phyloP scores from a whole-genome alignment of 768 basidiomycete species.

The Pleurotus sapidus region DNA sequence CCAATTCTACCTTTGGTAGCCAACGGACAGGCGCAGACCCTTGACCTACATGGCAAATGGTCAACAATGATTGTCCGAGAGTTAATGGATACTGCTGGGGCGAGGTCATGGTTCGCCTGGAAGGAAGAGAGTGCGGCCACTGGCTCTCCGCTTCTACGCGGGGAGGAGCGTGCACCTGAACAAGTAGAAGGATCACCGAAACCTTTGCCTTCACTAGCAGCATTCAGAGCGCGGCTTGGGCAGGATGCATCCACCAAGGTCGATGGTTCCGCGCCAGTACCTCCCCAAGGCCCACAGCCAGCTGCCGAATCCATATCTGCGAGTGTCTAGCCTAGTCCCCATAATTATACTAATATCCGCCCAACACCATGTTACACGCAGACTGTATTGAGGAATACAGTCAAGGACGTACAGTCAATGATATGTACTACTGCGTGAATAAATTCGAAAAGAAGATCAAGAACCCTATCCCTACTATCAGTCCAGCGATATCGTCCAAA shows the following conservation, averaged over 20 bases:
- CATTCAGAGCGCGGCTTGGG: constrained; percentile 14
- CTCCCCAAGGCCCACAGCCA: background rate
- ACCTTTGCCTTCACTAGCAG: constrained; percentile 21
- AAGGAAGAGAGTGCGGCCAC: constrained; percentile 42
- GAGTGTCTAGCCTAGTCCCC: background rate
- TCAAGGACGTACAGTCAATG: background rate
- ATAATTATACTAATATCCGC: background rate
- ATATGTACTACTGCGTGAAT: background rate
- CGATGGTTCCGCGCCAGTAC: background rate
- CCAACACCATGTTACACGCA: background rate
- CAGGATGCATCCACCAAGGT: background rate
- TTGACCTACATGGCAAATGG: constrained; percentile 66
- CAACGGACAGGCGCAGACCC: constrained; percentile 41
- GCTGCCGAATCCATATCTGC: background rate
- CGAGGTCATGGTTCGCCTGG: constrained; percentile 55
- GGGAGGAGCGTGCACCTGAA: constrained; percentile 31
- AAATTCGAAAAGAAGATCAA: constrained; percentile 45
- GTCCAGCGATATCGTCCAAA: constrained; percentile 67
- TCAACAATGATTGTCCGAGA: constrained; percentile 67
- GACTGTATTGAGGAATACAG: background rate
- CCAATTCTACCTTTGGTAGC: constrained; percentile 26
- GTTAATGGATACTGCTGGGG: constrained; percentile 67
- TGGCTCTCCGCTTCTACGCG: constrained; percentile 48
- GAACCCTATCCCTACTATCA: constrained; percentile 72
- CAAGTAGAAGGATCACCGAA: constrained; percentile 16